Evolutionary conservation across 306 rosid genomes (phyloP).

Genomic region (Ormosia emarginata): DNA sequence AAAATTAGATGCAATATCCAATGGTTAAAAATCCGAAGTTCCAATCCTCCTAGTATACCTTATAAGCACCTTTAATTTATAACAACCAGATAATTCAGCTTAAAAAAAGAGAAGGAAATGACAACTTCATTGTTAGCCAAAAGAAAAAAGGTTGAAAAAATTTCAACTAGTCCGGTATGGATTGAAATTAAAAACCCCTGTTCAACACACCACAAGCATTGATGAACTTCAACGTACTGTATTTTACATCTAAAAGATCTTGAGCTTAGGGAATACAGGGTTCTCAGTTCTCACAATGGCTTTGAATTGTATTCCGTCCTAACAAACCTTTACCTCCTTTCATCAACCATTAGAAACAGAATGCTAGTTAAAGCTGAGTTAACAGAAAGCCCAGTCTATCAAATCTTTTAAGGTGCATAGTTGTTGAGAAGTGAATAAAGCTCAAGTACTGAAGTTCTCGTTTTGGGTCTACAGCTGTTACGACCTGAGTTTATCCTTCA

Average conservation of each 20-base stretch:
- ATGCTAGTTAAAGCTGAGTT: not conserved
- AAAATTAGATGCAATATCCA: no score
- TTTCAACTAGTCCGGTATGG: not conserved
- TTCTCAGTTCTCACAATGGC: not conserved
- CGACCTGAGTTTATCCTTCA: slow-evolving; percentile 29
- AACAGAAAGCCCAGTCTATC: not conserved
- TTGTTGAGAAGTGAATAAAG: not conserved
- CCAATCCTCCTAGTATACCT: not conserved
- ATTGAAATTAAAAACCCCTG: not conserved
- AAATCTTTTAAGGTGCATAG: not conserved
- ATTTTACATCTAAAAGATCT: not conserved
- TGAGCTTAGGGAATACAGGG: not conserved
- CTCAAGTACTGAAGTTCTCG: not conserved
- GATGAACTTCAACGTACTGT: not conserved
- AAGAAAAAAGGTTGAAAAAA: not conserved
- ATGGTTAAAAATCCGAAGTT: no score
- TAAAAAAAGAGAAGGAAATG: not conserved
- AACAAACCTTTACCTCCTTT: slow-evolving; percentile 1
- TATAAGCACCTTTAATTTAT: not conserved
- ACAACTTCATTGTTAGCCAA: not conserved
- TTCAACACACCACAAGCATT: not conserved
- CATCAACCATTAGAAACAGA: slow-evolving; percentile 7
- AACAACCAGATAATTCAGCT: not conserved
- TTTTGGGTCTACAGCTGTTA: not conserved
- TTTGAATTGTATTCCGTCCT: not conserved